Percentiles rank a stretch among this genome's conserved stretches.
Evolutionary conservation across 2,329 filamentous ascomycete genomes (phyloP).

Genomic region (Seiridium cupressi): DNA sequence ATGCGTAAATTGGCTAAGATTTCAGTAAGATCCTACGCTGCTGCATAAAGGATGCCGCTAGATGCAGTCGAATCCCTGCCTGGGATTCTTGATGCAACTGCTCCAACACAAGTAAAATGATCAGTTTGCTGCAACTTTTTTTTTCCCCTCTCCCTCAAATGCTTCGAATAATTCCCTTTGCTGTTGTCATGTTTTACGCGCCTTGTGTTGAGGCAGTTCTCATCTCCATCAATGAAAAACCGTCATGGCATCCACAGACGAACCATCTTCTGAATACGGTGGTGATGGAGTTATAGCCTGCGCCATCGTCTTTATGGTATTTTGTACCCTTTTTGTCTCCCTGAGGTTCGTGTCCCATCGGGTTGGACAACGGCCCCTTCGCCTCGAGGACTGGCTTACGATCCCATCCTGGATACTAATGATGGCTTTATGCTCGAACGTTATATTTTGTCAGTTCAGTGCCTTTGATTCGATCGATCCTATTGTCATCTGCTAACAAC

Average conservation of each 20-base stretch:
- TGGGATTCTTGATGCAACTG: neutral
- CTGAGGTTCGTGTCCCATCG: constrained; percentile 11
- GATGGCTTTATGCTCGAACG: constrained; percentile 12
- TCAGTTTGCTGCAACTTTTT: neutral
- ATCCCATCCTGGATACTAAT: constrained; percentile 11
- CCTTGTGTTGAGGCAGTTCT: neutral
- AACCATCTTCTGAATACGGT: constrained; percentile 7
- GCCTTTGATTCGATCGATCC: neutral
- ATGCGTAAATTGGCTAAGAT: too few relatives aligned
- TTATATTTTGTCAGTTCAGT: constrained; percentile 11
- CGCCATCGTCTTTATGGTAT: constrained; percentile 10
- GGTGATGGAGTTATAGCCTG: constrained; percentile 13
- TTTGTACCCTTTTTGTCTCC: constrained; percentile 11
- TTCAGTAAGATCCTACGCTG: neutral
- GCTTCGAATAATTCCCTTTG: neutral
- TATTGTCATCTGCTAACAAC: neutral
- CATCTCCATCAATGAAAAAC: neutral
- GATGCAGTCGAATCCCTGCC: neutral
- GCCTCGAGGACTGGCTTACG: constrained; percentile 14
- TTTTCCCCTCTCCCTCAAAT: neutral
- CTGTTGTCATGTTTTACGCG: neutral
- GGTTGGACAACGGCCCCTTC: constrained; percentile 5
- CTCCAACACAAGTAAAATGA: too few relatives aligned
- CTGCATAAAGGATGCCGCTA: neutral
- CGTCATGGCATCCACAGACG: neutral